phyloP scores from a whole-genome alignment of 345 rosid species.

The Luvunga scandens region DNA sequence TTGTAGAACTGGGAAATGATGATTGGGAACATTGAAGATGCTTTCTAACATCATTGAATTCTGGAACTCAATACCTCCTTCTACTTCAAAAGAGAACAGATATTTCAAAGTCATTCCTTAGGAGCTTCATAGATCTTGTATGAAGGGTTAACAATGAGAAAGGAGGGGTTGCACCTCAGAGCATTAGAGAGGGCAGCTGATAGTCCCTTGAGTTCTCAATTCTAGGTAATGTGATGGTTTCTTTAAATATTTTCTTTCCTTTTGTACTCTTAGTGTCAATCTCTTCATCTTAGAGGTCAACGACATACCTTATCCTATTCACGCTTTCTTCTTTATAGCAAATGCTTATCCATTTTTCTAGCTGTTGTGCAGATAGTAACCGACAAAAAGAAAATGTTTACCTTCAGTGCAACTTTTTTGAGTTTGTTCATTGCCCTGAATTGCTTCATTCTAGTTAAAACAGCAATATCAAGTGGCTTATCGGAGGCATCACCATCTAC shows the following conservation, averaged over 20 bases:
- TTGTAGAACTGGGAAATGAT: neutral
- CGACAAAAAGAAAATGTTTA: slow-evolving; percentile 22
- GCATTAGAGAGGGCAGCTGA: neutral
- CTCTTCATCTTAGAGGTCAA: slow-evolving; percentile 4
- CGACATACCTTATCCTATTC: neutral
- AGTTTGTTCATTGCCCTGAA: slow-evolving; percentile 99
- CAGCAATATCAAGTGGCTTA: slow-evolving; percentile 96
- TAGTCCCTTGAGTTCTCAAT: neutral
- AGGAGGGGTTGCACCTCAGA: neutral
- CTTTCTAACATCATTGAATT: neutral
- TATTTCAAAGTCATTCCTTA: neutral
- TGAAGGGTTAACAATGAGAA: neutral
- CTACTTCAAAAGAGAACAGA: neutral
- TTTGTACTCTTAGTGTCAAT: neutral
- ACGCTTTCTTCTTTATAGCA: slow-evolving; percentile 1
- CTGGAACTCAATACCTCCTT: neutral
- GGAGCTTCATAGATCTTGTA: too few species aligned
- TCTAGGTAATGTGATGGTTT: neutral
- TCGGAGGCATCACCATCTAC: slow-evolving; percentile 95
- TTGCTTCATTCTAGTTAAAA: slow-evolving; percentile 92
- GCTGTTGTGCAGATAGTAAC: neutral
- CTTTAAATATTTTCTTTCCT: neutral
- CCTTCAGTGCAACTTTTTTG: slow-evolving; percentile 94
- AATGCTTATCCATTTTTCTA: neutral
- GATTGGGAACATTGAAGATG: neutral